Evolutionary conservation across 2,329 filamentous ascomycete species (phyloP), one percentile per base, ranked within the genome.

Genomic region (Xylaria digitata): DNA sequence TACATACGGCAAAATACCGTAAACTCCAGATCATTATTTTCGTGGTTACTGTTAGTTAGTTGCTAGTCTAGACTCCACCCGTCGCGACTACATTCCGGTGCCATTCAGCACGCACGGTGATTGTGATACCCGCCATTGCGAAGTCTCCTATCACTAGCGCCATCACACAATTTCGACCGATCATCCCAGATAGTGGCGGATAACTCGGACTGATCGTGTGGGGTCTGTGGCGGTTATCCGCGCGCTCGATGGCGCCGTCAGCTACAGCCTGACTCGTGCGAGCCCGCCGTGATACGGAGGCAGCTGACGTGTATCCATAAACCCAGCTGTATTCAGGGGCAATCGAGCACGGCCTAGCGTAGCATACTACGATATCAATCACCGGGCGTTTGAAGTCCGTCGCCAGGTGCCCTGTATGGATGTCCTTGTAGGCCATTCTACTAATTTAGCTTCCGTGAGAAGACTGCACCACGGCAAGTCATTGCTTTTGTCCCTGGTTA

Each of bases 181-280:
- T 26, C 7, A 43, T 45, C 30, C 26, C 21, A 37, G 52, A 42
- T 15, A 30, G 32, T 13, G 42, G 34, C 30, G 37, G 19, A 48
- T 43, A 52, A 21, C 53, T 57, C 30, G 63, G 32, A 7, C 50
- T 52, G 21, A 32, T 43, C 43, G 54, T 55, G 50, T 40, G 43
- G 55, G 61, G 6, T 55, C 32, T 53, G 45, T 45, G 52, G 56
- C 54, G 55, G 55, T 17, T 48, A 53, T 26, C 63, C 32, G 42
- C 17, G 49, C 52, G 32, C 52, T 42, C 34, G 45, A 61, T 60
- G 34, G 34, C 53, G 60, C 50, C 32, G 50, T 55, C 45, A 21
- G 43, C 66, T 57, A 52, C 50, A n/a, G 19, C 23, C 55, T 67
- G 64, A 69, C 67, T 69, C 67, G 57, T 59, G 49, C 23, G 58